phyloP scores from a whole-genome alignment of 306 rosid species.

The Castanospermum australe region DNA sequence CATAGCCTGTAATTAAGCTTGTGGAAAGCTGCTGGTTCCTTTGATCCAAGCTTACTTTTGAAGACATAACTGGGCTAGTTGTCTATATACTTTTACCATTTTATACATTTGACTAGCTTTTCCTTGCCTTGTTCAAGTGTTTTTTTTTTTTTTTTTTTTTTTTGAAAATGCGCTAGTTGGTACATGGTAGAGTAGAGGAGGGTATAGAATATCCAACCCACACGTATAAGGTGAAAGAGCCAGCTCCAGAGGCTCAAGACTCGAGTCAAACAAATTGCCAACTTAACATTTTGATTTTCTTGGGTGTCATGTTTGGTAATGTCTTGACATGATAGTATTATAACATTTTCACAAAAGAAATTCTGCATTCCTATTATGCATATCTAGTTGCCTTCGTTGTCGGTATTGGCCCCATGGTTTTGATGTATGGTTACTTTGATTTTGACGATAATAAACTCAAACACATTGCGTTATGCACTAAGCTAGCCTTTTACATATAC shows the following conservation, averaged over 20 bases:
- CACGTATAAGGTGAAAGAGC: background rate
- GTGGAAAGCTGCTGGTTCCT: slow-evolving; percentile 20
- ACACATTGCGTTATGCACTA: no score
- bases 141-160: background rate
- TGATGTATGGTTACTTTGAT: no score
- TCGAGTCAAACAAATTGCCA: background rate
- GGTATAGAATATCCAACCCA: background rate
- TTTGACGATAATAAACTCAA: no score
- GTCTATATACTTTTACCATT: slow-evolving; percentile 9
- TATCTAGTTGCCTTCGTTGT: no score
- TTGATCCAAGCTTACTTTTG: slow-evolving; percentile 3
- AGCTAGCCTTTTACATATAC: no score
- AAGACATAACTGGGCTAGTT: background rate
- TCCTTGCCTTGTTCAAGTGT: slow-evolving; percentile 1
- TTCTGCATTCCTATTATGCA: background rate
- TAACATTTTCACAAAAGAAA: background rate
- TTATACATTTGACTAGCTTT: background rate
- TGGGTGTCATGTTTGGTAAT: no score
- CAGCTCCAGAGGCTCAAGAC: background rate
- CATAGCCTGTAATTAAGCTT: slow-evolving; percentile 38
- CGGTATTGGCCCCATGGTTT: background rate
- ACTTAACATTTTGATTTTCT: background rate
- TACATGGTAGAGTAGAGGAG: background rate
- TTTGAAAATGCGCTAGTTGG: background rate
- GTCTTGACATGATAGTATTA: background rate